Base-by-base conservation (phyloP, 805 yeast species). In the Starmerella vaccinii region DNA sequence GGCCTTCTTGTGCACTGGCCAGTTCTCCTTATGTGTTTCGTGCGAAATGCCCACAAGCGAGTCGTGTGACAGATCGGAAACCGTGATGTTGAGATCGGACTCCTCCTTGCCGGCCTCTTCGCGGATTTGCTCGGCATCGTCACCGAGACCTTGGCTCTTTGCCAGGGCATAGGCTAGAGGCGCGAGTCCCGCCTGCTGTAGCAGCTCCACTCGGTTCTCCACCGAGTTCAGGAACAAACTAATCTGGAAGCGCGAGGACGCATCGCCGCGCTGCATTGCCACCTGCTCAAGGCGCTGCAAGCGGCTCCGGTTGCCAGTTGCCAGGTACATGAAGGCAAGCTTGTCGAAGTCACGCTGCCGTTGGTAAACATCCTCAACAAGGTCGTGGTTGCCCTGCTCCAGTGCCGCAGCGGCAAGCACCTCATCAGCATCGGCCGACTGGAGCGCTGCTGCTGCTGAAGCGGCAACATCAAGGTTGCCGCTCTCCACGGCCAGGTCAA, bases 101-200 rank as follows among this genome's bases (percentile, higher is more conserved):
- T 77, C 80, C 24, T 74, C 71, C 22, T 84, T 62, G 5, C 83
- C 95, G 23, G 89, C 77, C 53, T 83, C 81, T 38, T 75, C 77
- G 58, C 87, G 69, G 51, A 85, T 82, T 49, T 78, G 75, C 44
- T 78, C 76, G 23, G 95, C 96, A 49, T 82, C 70, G 26, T 79
- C 88, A 35, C 74, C 77, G 56, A 88, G 75, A 3, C 95, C 96
- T 59, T 81, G 84, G 26, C 92, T 73, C 65, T 84, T 85, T 21
- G 98, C 97, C 55, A 88, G 76, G 12, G 96, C 84, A 65, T 89
- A 94, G 2, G 97, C 98, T 61, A 94, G 76, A 6, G 97, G 88
- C 46, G 76, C 70, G 68, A 89, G 74, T 35, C 96, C 96, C 46
- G 84, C 80, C 59, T 82, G 79, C 46, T 82, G 76, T 59, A 84